phyloP scores from a whole-genome alignment of 1,284 basidiomycete genomes.

The Anthracocystis panici-leucophaei region DNA sequence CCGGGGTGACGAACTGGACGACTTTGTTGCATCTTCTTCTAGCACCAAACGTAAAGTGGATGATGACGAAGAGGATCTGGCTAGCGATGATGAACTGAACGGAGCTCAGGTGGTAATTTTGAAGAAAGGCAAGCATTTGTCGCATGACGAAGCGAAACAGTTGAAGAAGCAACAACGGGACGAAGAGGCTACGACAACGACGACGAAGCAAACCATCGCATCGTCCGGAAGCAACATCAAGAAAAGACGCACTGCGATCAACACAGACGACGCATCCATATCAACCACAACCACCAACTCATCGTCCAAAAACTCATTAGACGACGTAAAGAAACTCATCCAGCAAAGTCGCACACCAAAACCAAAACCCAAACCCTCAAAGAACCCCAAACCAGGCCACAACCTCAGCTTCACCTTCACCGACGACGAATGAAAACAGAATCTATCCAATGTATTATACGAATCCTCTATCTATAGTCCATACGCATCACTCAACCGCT shows the following conservation, averaged over 20 bases:
- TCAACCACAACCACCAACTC: neutral
- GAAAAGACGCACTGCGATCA: no score
- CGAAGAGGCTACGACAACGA: neutral
- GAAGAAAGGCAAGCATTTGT: constrained; percentile 58
- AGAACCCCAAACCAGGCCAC: constrained; percentile 40
- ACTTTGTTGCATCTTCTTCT: constrained; percentile 19
- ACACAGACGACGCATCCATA: neutral
- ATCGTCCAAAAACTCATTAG: neutral
- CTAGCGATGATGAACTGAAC: constrained; percentile 46
- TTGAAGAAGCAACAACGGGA: constrained; percentile 1
- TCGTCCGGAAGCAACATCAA: neutral
- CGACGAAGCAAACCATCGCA: constrained; percentile 7
- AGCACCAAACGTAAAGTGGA: constrained; percentile 6
- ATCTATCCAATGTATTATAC: constrained; percentile 6
- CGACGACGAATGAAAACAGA: constrained; percentile 24
- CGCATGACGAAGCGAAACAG: constrained; percentile 36
- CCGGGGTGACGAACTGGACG: constrained; percentile 19
- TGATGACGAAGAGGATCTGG: constrained; percentile 4
- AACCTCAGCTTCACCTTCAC: constrained; percentile 44
- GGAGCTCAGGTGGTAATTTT: constrained; percentile 62
- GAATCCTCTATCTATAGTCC: constrained; percentile 23
- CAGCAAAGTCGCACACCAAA: neutral
- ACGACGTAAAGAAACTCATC: constrained; percentile 44
- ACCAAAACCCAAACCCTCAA: neutral
- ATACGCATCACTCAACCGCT: constrained; percentile 51